Evolutionary conservation across 2,329 filamentous ascomycete species (phyloP), one percentile per base, ranked within the genome.

Genomic region (Fusarium nematophilum): DNA sequence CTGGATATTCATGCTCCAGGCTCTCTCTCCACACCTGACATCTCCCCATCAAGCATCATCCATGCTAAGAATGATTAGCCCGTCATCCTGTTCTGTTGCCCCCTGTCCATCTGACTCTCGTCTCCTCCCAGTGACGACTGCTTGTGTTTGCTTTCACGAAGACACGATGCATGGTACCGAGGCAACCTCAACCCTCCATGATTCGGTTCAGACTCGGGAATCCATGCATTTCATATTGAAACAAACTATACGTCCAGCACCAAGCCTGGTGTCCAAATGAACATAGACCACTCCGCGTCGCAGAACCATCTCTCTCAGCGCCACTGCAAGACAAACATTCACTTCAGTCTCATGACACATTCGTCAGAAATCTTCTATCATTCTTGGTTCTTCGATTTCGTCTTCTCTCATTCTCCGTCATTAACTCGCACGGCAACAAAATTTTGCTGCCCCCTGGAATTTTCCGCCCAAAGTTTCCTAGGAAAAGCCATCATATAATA

Each of bases 381-480:
- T 63, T 61, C 44, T 63, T 61, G 21, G 61, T 30, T 47, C 45
- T 42, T 49, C 42, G 47, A 44, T 27, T 46, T 48, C 27, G n/a
- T 49, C 40, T 42, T 64, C 43, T 45, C 34, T 47, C 53, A 21
- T 59, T 59, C 60, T 17, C 43, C 51, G 34, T 63, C 59, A 63
- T 63, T 64, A 61, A 53, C 39, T 64, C 25, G 17, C 40, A 18
- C 36, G 45, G 40, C 51, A 50, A 31, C 56, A 31, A 26, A 34
- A 13, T 27, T n/a, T 21, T 31, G 55, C 25, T 44, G 37, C 23
- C 36, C 31, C 15, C 45, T 17, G 34, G 15, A 39, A 29, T 15
- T 39, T 53, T 38, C 46, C 40, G 43, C 39, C 36, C 50, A 52
- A 37, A 38, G 23, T 34, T 37, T 36, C 51, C 36, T 13, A 42